phyloP scores from a whole-genome alignment of 1,284 basidiomycete species.

The Ustilago esculenta region DNA sequence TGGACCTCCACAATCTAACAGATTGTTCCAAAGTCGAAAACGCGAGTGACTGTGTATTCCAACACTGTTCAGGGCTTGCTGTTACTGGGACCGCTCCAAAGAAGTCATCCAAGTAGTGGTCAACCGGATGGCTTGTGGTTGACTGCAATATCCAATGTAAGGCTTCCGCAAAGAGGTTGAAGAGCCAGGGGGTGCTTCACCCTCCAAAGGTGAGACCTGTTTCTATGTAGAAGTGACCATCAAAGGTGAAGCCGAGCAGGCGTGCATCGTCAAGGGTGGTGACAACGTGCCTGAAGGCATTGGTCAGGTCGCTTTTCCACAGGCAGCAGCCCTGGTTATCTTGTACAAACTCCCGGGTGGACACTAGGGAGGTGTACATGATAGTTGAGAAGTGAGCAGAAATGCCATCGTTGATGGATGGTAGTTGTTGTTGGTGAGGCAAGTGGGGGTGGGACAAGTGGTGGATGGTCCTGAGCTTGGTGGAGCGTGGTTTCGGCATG shows the following conservation, averaged over 20 bases:
- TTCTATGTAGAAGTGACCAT: neutral
- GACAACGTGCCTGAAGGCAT: constrained; percentile 1
- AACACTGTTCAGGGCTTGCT: too few species aligned
- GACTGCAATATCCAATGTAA: neutral
- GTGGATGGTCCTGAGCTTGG: too few species aligned
- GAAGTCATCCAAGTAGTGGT: constrained; percentile 1
- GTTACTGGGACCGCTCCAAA: neutral
- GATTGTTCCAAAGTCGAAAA: too few species aligned
- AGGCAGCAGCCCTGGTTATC: neutral
- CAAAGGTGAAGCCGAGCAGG: neutral
- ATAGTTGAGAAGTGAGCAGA: too few species aligned
- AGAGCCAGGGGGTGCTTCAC: neutral
- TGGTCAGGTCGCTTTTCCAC: neutral
- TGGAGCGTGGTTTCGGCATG: too few species aligned
- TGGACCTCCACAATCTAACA: too few species aligned
- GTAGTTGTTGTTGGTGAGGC: too few species aligned
- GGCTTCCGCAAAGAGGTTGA: constrained; percentile 1
- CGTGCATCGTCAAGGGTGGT: neutral
- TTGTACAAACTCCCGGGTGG: too few species aligned
- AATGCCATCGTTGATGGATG: too few species aligned
- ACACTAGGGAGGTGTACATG: too few species aligned
- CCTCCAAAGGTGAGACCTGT: constrained; percentile 1
- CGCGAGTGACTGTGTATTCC: too few species aligned
- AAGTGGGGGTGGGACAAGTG: too few species aligned
- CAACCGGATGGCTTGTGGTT: neutral